These are phyloP conservation scores for Clitoria ternatea DNA, from an alignment of 306 rosid genomes.

Conservation along the genomic window DNA sequence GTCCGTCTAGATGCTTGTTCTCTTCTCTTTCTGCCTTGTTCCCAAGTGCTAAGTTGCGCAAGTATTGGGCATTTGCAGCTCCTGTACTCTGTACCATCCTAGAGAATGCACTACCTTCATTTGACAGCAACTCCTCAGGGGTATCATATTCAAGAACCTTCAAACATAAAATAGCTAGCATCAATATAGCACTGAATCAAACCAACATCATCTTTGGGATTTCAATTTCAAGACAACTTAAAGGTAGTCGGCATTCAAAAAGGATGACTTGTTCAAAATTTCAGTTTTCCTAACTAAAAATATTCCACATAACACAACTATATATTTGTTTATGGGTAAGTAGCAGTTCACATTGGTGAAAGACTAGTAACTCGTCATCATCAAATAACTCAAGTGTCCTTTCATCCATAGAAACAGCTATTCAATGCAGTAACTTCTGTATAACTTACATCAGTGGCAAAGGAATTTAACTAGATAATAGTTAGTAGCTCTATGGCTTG, in stretches of 20 bases:
- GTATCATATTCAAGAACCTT: conserved; percentile 77
- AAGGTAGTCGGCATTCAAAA: background rate
- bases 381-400: background rate
- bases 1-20: conserved; percentile 32
- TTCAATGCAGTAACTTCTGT: background rate
- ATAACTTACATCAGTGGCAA: background rate
- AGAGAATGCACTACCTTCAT: conserved; percentile 67
- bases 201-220: background rate
- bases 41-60: conserved; percentile 55
- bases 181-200: conserved; percentile 5
- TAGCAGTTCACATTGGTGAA: background rate
- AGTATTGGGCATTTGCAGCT: conserved; percentile 77
- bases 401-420: conserved; percentile 12
- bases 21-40: conserved; percentile 34
- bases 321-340: background rate
- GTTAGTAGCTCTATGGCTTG: conserved; percentile 4
- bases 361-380: background rate
- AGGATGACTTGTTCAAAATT: background rate
- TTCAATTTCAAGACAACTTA: background rate
- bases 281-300: background rate
- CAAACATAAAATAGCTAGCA: conserved; percentile 9
- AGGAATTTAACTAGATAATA: background rate
- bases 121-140: conserved; percentile 57
- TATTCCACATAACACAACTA: background rate
- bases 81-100: conserved; percentile 93